Evolutionary conservation across 176 grass and related monocot genomes (phyloP).

Genomic region (Triticum urartu): DNA sequence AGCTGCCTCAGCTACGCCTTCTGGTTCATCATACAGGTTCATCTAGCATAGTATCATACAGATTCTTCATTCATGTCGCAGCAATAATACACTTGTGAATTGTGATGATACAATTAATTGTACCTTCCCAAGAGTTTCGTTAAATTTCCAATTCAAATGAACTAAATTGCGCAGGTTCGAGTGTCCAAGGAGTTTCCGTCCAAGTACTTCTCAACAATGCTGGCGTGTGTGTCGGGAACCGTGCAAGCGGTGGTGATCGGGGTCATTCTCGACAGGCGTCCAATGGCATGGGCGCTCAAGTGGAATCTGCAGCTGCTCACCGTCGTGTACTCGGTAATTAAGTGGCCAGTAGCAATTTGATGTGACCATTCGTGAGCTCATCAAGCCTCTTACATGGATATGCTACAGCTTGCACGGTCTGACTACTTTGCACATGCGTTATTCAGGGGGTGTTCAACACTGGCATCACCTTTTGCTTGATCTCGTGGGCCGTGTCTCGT

Average conservation of each 20-base stretch:
- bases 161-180: conserved; percentile 4
- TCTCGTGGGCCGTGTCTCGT: conserved; percentile 22
- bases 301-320: conserved; percentile 47
- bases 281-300: conserved; percentile 1
- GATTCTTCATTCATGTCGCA: background rate
- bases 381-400: background rate
- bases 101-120: background rate
- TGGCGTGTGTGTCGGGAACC: conserved; percentile 31
- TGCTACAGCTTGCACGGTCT: background rate
- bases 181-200: conserved; percentile 30
- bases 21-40: conserved; percentile 46
- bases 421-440: background rate
- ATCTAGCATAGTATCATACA: background rate
- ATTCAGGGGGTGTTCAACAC: conserved; percentile 43
- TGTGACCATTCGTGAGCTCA: background rate
- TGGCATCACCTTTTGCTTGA: conserved; percentile 38
- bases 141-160: background rate
- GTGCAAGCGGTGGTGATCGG: conserved; percentile 23
- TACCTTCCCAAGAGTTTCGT: background rate
- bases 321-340: conserved; percentile 41
- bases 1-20: conserved; percentile 46
- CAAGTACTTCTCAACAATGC: conserved; percentile 43
- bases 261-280: background rate
- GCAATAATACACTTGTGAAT: background rate
- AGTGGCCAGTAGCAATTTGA: too few relatives aligned